Conservation (phyloP, 495 filamentous ascomycete species). For the Trichoderma gamsii region DNA sequence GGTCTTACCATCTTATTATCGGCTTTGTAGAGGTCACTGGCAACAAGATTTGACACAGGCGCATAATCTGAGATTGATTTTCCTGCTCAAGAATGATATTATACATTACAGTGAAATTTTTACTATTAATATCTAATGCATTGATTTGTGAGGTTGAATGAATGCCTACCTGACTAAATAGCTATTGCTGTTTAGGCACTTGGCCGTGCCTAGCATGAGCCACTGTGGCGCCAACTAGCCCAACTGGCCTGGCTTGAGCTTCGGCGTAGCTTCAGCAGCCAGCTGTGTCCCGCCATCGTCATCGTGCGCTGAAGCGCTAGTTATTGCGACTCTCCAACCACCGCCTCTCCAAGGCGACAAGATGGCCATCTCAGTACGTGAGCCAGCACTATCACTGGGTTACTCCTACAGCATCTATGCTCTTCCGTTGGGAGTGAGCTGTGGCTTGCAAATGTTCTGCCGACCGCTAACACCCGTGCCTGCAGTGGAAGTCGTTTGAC, state of each 20-base stretch:
- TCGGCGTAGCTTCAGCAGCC: not conserved
- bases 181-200: not conserved
- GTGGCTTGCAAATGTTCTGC: not conserved
- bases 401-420: not conserved
- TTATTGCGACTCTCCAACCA: not conserved
- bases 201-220: not conserved
- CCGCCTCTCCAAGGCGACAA: constrained; percentile 1
- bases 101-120: not conserved
- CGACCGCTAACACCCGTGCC: constrained; percentile 14
- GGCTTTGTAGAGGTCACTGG: not conserved
- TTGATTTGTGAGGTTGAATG: too few relatives aligned
- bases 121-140: too few relatives aligned
- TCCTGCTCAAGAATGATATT: not conserved
- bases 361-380: constrained; percentile 15
- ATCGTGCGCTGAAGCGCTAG: constrained; percentile 9
- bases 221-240: constrained; percentile 9
- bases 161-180: too few relatives aligned
- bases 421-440: not conserved
- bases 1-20: not conserved
- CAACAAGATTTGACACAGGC: not conserved
- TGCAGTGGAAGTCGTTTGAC: constrained; percentile 98
- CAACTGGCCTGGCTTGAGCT: not conserved
- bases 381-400: not conserved
- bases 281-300: constrained; percentile 9
- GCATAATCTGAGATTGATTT: not conserved